Base-by-base conservation (phyloP, 2,329 filamentous ascomycete genomes). In the Penicillium brevicompactum region DNA sequence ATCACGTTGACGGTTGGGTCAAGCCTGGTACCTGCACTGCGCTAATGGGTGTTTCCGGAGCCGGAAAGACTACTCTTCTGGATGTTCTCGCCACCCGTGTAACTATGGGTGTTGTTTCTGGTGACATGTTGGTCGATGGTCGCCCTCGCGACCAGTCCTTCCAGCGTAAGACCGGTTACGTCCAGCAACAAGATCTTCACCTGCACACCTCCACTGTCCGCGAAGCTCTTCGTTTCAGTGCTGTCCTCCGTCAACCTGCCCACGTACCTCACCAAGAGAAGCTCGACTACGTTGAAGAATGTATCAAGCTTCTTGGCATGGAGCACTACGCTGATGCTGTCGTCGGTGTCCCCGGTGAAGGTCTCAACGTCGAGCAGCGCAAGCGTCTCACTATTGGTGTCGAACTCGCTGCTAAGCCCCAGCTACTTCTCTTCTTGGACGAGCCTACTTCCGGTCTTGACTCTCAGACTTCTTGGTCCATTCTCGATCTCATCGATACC, bases 401-500 rank as follows among this genome's bases (percentile, higher is more conserved):
- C n/a, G 93, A 97, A 72, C 83, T 97, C 22, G 92, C 91, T 41
- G 93, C 93, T 6, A 96, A 94, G 78, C 93, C 93, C 5, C 87
- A 91, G 40, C 81, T 97, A 49, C 82, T 97, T 58, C 85, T 97
- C 45, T 97, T 97, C 78, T 85, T 97, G 38, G 93, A 97, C 67
- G 93, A 97, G 74, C 93, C 93, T 13, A 97, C 92, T 3, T 96
- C 92, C 27, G 93, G 93, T 79, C 85, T 97, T 18, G 93, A 97
- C 74, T 91, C 87, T 68, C 92, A 96, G 74, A 96, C 92, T 1
- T 93, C 92, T 0, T 97, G 91, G 91, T 90, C 91, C 60, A 96
- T 97, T 70, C 82, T 92, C 44, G 88, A 91, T 71, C 83, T 97
- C 10, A 83, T 97, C 40, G 89, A 95, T 74, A 96, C 95, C 75